Evolutionary conservation across 2,329 filamentous ascomycete species (phyloP), one percentile per base, ranked within the genome.

Genomic region (Hortaea sp.): DNA sequence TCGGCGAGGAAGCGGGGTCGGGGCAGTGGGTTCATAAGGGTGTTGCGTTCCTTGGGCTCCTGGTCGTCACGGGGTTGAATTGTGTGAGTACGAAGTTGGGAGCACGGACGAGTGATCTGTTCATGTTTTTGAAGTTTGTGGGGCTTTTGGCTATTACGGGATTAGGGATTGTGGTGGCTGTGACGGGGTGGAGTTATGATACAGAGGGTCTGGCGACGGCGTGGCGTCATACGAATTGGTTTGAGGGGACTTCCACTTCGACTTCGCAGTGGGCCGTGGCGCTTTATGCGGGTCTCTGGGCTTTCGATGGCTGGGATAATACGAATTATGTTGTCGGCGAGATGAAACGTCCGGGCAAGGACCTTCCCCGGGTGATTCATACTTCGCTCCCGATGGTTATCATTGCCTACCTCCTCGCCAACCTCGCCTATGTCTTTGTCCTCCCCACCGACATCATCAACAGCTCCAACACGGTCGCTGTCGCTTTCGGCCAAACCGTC

Each of bases 301-400:
- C 92, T 1, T 98, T 92, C 67, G 92, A 98, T 63, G 92, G 92
- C 29, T 98, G 92, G 92, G 92, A 98, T 63, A 98, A 98, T 65
- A 94, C 90, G 52, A 98, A 95, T 68, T 98, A 95, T 61, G 92
- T 98, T 5, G 88, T 94, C 0, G 92, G 89, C 57, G 92, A 98
- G 67, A 97, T 98, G 71, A 85, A 88, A 59, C 89, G 95, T 61
- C 88, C 92, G 0, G 78, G 78, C 41, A 82, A 88, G 52, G 92
- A 98, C 64, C 80, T 98, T 7, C 92, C 92, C 0, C 81, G 88
- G 20, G 89, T 95, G 28, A 95, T 98, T 47, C 92, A 98, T 68
- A 95, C 90, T 0, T 89, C 90, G 10, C 92, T 98, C 78, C 89
- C 92, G 1, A 72, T 95, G 39, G 90, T 98, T 48, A 97, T 98